A percentile compares a stretch with the other conserved stretches of the same genome.
Conservation (phyloP, 352 stramenopile species). For the Globisporangium lucens region DNA sequence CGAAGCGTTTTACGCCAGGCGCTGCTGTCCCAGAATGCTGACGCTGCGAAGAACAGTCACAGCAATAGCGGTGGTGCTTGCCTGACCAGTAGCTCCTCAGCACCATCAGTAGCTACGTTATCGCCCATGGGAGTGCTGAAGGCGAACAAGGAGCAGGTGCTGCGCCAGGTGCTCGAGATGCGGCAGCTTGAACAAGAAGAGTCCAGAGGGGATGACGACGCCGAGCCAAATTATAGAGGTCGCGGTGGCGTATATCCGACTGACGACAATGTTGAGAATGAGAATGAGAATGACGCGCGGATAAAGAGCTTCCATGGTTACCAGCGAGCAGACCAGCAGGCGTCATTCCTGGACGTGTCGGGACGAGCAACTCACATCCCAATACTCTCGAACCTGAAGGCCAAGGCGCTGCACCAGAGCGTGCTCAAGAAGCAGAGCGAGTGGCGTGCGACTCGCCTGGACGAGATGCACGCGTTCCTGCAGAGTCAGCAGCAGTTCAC, state of each 20-base stretch:
- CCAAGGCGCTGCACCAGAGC: slow-evolving; percentile 18
- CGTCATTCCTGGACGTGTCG: slow-evolving; percentile 25
- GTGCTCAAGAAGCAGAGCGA: slow-evolving; percentile 21
- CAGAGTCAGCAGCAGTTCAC: slow-evolving; percentile 29
- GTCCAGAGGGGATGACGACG: neutral
- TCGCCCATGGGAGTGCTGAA: slow-evolving; percentile 10
- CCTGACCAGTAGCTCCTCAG: neutral
- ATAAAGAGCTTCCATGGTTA: slow-evolving; percentile 25
- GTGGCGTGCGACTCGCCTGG: slow-evolving; percentile 11
- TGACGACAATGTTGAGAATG: neutral
- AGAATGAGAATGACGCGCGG: neutral
- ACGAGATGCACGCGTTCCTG: slow-evolving; percentile 27
- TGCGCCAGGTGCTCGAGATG: slow-evolving; percentile 7
- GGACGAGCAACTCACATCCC: slow-evolving; percentile 27
- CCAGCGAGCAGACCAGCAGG: slow-evolving; percentile 9
- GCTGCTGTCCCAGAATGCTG: slow-evolving; percentile 16
- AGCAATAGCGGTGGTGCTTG: neutral
- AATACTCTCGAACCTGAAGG: slow-evolving; percentile 16
- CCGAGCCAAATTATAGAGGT: slow-evolving; percentile 9
- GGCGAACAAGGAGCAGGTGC: slow-evolving; percentile 7
- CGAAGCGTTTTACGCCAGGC: slow-evolving; percentile 31
- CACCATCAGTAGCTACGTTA: neutral
- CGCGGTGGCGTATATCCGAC: neutral
- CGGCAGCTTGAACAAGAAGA: neutral
- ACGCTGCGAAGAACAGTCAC: neutral